Percentiles rank a stretch among this genome's conserved stretches.
These are phyloP conservation scores for Postia placenta DNA, from an alignment of 768 basidiomycete genomes.

Conservation along the genomic window DNA sequence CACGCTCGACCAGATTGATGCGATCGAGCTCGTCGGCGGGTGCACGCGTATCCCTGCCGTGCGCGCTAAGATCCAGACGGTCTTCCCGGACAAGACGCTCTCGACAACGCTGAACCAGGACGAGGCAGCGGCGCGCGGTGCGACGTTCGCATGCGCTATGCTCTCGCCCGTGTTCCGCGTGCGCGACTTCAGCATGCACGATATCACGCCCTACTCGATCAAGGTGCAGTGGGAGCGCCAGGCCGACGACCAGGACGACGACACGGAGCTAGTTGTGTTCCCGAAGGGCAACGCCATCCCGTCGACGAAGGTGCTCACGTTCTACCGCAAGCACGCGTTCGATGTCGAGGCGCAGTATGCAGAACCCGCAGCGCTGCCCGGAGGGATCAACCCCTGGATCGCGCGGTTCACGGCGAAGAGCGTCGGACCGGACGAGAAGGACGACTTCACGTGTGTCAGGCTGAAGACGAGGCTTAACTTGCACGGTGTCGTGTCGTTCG, in stretches of 20 bases:
- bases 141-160: conserved; percentile 95
- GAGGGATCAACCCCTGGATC: conserved; percentile 80
- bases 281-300: conserved; percentile 80
- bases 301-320: conserved; percentile 92
- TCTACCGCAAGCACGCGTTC: conserved; percentile 87
- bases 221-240: conserved; percentile 82
- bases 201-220: conserved; percentile 84
- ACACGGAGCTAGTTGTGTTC: conserved; percentile 90
- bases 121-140: conserved; percentile 92
- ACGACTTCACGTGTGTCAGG: conserved; percentile 79
- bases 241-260: conserved; percentile 75
- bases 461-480: conserved; percentile 85
- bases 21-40: conserved; percentile 92
- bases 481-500: conserved; percentile 85
- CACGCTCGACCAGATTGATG: conserved; percentile 77
- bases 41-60: conserved; percentile 90
- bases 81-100: conserved; percentile 79
- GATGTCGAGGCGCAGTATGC: conserved; percentile 84
- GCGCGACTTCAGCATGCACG: conserved; percentile 86
- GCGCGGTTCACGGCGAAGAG: conserved; percentile 76
- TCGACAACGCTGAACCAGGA: conserved; percentile 96
- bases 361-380: conserved; percentile 66
- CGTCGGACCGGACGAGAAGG: conserved; percentile 61
- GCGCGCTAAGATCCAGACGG: conserved; percentile 77
- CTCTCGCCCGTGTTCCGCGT: conserved; percentile 98